These are phyloP conservation scores for Cymbopogon flexuosus DNA, from an alignment of 202 grass and related monocot genomes.

Conservation along the genomic window DNA sequence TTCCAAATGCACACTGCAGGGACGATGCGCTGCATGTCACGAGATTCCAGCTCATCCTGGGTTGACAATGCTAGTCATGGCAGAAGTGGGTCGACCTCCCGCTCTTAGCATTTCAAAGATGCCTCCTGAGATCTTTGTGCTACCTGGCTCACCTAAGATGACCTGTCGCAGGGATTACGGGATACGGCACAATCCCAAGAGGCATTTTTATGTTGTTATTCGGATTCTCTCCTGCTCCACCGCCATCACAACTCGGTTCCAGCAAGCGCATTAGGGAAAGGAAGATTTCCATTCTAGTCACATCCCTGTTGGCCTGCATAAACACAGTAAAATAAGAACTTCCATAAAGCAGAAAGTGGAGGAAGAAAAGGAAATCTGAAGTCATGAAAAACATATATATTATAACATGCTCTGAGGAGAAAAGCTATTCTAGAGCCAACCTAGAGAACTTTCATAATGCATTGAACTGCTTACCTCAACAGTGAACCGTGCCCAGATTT, in stretches of 20 bases:
- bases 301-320: constrained; percentile 73
- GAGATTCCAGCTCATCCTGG: constrained; percentile 34
- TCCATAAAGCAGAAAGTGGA: neutral
- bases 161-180: constrained; percentile 57
- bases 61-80: constrained; percentile 58
- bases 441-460: neutral
- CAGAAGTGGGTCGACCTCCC: constrained; percentile 37
- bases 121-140: constrained; percentile 1
- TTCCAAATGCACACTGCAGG: constrained; percentile 28
- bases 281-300: constrained; percentile 96
- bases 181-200: constrained; percentile 44
- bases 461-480: constrained; percentile 59
- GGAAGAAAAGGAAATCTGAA: neutral
- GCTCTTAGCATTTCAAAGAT: constrained; percentile 62
- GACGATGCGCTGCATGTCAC: constrained; percentile 18
- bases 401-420: neutral
- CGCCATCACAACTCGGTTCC: constrained; percentile 50
- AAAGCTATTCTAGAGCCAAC: constrained; percentile 1
- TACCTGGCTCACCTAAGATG: constrained; percentile 42
- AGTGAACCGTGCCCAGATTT: constrained; percentile 90
- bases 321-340: constrained; percentile 9
- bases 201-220: constrained; percentile 44
- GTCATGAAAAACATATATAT: neutral
- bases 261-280: constrained; percentile 73
- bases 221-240: constrained; percentile 37